Conservation (phyloP, 139 green algal species). For the Tetradesmus lagerheimii region DNA sequence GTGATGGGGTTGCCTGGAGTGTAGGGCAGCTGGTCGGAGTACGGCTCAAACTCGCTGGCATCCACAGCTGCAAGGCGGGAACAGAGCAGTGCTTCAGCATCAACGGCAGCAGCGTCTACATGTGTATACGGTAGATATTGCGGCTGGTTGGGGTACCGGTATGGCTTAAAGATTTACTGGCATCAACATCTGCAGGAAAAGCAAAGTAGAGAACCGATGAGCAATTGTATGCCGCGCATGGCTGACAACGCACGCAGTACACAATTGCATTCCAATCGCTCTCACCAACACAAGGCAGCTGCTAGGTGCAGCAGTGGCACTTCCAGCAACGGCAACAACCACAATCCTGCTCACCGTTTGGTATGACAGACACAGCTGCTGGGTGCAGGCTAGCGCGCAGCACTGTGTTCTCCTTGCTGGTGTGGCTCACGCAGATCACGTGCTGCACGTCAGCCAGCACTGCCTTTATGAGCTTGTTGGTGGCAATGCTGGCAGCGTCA, state of each 20-base stretch:
- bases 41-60: conserved; percentile 80
- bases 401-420: conserved; percentile 97
- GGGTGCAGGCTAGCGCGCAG: conserved; percentile 91
- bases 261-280: no score
- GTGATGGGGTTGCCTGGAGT: conserved; percentile 39
- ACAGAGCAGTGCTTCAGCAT: not conserved
- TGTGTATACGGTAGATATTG: conserved; percentile 32
- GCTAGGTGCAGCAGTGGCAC: no score
- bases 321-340: not conserved
- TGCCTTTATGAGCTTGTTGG: conserved; percentile 94
- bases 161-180: conserved; percentile 80
- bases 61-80: conserved; percentile 79
- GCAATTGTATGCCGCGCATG: no score
- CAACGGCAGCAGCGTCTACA: not conserved
- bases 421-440: conserved; percentile 96
- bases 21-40: not conserved
- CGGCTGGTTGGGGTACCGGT: conserved; percentile 10
- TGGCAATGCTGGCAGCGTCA: conserved; percentile 84
- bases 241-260: no score
- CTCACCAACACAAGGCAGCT: no score
- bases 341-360: conserved; percentile 75
- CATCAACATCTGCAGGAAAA: conserved; percentile 81
- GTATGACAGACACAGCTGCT: conserved; percentile 91
- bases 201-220: no score
- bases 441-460: conserved; percentile 81